Percentiles rank a stretch among this genome's conserved stretches.
Conservation (phyloP, 768 basidiomycete species). For the Suillus subaureus region DNA sequence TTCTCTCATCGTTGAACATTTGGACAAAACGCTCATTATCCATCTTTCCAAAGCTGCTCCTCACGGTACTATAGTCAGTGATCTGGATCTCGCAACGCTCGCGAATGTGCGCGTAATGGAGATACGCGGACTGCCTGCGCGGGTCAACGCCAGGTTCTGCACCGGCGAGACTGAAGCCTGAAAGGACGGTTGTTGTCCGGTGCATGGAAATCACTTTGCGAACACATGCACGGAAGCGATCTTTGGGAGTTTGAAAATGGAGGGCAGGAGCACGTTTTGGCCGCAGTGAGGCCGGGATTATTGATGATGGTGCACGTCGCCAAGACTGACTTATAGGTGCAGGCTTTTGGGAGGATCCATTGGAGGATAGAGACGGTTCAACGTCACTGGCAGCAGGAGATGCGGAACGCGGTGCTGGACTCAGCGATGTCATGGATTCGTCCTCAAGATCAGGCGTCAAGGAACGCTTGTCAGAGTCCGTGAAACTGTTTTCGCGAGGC, state of each 20-base stretch:
- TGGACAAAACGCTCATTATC: constrained; percentile 63
- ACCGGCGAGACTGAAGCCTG: constrained; percentile 44
- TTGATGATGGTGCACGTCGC: background rate
- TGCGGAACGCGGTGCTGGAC: constrained; percentile 8
- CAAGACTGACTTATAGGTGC: background rate
- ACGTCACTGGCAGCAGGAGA: constrained; percentile 18
- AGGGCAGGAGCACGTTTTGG: constrained; percentile 16
- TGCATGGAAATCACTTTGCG: constrained; percentile 66
- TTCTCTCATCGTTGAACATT: constrained; percentile 47
- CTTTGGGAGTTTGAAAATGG: constrained; percentile 40
- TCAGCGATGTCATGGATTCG: constrained; percentile 11
- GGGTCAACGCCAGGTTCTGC: constrained; percentile 77
- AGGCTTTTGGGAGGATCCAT: background rate
- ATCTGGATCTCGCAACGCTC: constrained; percentile 69
- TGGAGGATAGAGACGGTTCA: constrained; percentile 16
- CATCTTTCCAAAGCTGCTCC: constrained; percentile 56
- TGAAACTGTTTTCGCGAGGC: constrained; percentile 70
- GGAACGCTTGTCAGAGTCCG: constrained; percentile 65
- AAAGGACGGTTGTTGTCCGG: constrained; percentile 46
- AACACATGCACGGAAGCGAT: constrained; percentile 56
- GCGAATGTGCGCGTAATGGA: constrained; percentile 57
- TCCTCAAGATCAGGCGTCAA: constrained; percentile 65
- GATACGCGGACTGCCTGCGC: constrained; percentile 55
- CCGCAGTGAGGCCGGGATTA: background rate
- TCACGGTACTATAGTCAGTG: constrained; percentile 62